Percentiles rank a stretch among this genome's conserved stretches.
Conservation (phyloP, 2,329 filamentous ascomycete species). For the Ceratocystiopsis minuta region DNA sequence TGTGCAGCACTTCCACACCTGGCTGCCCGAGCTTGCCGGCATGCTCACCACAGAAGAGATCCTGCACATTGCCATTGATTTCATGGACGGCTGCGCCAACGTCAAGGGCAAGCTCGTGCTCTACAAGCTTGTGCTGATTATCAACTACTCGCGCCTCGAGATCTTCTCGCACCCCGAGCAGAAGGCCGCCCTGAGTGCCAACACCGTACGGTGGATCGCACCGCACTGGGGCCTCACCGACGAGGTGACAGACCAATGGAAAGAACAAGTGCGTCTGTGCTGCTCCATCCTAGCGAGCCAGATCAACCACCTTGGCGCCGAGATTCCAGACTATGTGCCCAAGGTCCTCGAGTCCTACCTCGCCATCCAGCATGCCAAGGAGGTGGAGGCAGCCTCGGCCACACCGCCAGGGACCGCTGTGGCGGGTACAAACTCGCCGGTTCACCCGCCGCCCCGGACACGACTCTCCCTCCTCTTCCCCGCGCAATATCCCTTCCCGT, state of each 20-base stretch:
- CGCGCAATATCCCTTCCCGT: slow-evolving; percentile 73
- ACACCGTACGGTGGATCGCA: slow-evolving; percentile 77
- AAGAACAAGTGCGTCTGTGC: slow-evolving; percentile 81
- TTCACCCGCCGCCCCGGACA: slow-evolving; percentile 29
- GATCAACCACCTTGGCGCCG: slow-evolving; percentile 56
- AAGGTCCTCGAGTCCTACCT: slow-evolving; percentile 84
- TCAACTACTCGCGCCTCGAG: slow-evolving; percentile 71
- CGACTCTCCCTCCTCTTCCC: slow-evolving; percentile 80
- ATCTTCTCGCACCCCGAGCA: slow-evolving; percentile 69
- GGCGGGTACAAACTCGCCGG: background rate
- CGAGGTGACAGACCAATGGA: slow-evolving; percentile 67
- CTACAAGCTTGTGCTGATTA: slow-evolving; percentile 82
- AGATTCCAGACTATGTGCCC: slow-evolving; percentile 76
- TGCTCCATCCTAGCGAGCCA: slow-evolving; percentile 85
- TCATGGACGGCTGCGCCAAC: slow-evolving; percentile 74
- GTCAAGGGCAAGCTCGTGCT: slow-evolving; percentile 83
- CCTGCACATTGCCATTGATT: slow-evolving; percentile 76
- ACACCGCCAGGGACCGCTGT: background rate
- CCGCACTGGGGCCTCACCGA: slow-evolving; percentile 77
- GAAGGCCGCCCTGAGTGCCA: slow-evolving; percentile 53
- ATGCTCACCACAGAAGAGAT: slow-evolving; percentile 70
- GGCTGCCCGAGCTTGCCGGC: slow-evolving; percentile 77
- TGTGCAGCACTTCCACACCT: slow-evolving; percentile 91
- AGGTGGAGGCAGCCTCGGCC: slow-evolving; percentile 4
- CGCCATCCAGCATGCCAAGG: slow-evolving; percentile 43